Evolutionary conservation across 2,329 filamentous ascomycete species (phyloP), one percentile per base, ranked within the genome.

Genomic region (Colletotrichum plurivorum): DNA sequence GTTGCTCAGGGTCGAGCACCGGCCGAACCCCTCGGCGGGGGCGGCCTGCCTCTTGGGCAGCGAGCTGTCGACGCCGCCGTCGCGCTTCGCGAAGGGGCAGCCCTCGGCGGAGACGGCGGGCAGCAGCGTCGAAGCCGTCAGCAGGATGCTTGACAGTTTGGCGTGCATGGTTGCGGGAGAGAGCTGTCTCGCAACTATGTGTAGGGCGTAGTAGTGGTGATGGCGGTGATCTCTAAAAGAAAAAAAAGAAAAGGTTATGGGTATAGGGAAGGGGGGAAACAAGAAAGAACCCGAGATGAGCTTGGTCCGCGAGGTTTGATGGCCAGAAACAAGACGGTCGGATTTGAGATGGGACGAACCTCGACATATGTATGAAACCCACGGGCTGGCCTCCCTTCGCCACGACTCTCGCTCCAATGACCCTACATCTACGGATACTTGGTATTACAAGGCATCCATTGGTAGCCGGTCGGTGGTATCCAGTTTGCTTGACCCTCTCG

Each of bases 1-100:
- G 68, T 85, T 85, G 75, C 67, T 67, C 5, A 52, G 45, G 15
- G 22, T 67, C 8, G 67, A 56, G 39, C 67, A 69, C 25, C 57
- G 51, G 13, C 67, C 67, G 10, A 69, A 67, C 27, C 25, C 36
- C 22, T 46, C 63, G 36, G 56, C 45, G 5, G 22, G 22, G 22
- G 63, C 51, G 9, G 45, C 45, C 45, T 58, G 54, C 36, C 54
- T 65, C 56, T 60, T 67, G 56, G 67, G 55, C 4, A 69, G 63
- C 36, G 64, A 59, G 36, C 51, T 66, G 62, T 20, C 46, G 51
- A 62, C 67, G 16, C 41, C 16, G 56, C 62, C 56, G n/a, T 67
- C 67, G 10, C 67, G 67, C 25, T 69, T 69, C 9, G 67, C 67
- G 6, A 67, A 69, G 7, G 67, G 67, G 45, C 67, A 69, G 15